These are phyloP conservation scores for Stachybotrys chlorohalonatus DNA, from an alignment of 2,329 filamentous ascomycete genomes.

Conservation along the genomic window DNA sequence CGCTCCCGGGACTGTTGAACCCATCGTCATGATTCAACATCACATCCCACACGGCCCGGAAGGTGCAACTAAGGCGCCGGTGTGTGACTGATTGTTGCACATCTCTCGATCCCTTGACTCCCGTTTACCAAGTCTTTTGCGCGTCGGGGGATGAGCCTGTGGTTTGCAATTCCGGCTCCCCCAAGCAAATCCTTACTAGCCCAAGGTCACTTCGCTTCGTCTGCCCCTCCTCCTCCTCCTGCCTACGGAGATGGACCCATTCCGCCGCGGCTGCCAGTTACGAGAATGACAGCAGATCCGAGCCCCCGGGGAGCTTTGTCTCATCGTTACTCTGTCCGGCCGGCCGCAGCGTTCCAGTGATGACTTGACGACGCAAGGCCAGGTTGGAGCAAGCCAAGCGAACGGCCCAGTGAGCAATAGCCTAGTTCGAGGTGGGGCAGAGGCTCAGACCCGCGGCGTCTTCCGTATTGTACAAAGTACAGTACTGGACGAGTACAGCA, in stretches of 20 bases:
- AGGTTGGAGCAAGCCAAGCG: background rate
- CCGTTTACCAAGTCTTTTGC: too few relatives aligned
- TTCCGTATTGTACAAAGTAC: background rate
- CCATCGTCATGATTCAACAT: background rate
- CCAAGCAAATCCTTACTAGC: background rate
- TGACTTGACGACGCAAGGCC: background rate
- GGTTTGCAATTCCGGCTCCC: background rate
- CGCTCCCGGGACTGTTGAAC: background rate
- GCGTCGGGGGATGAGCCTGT: too few relatives aligned
- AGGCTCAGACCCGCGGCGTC: background rate
- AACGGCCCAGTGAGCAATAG: background rate
- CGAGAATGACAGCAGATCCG: background rate
- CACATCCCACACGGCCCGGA: background rate
- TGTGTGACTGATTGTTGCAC: too few relatives aligned
- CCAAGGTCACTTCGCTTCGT: background rate
- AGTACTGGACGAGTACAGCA: too few relatives aligned
- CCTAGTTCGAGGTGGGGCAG: background rate
- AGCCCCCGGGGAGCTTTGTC: too few relatives aligned
- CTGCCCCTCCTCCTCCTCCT: background rate
- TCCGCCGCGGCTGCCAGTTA: background rate
- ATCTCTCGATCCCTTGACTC: too few relatives aligned
- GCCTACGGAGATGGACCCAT: background rate
- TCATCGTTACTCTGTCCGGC: background rate
- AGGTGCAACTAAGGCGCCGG: too few relatives aligned
- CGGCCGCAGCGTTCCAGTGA: background rate